Conservation (phyloP, 2,329 filamentous ascomycete species). For the Ophiostoma pallidulum region DNA sequence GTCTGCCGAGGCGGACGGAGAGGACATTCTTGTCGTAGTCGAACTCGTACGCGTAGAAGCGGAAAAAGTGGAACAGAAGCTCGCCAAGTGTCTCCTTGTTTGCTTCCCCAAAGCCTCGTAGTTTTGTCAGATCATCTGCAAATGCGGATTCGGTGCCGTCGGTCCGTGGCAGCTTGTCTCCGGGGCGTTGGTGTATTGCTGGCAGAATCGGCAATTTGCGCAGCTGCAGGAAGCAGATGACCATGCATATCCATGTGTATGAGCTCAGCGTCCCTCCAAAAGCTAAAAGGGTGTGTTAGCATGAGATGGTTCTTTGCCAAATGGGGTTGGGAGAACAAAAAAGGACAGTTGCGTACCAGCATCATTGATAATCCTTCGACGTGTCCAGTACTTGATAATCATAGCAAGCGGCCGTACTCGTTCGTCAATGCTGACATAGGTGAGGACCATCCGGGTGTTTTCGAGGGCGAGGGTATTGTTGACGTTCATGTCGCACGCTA, state of each 20-base stretch:
- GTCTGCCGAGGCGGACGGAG: constrained; percentile 72
- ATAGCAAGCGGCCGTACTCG: constrained; percentile 87
- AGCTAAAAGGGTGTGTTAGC: constrained; percentile 38
- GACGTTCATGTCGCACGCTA: constrained; percentile 97
- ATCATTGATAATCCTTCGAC: constrained; percentile 85
- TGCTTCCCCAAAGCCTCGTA: constrained; percentile 62
- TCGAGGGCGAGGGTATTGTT: constrained; percentile 93
- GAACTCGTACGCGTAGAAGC: constrained; percentile 87
- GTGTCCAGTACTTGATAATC: constrained; percentile 97
- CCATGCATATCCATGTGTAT: constrained; percentile 98
- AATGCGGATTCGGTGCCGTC: constrained; percentile 67
- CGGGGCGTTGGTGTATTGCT: constrained; percentile 65
- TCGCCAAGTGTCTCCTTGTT: constrained; percentile 79
- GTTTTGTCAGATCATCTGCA: constrained; percentile 70
- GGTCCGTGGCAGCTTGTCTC: constrained; percentile 49
- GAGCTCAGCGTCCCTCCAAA: constrained; percentile 92
- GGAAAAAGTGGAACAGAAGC: constrained; percentile 91
- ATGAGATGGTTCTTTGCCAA: background rate
- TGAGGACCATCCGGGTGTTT: constrained; percentile 96
- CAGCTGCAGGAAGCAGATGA: constrained; percentile 90
- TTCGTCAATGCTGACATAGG: constrained; percentile 87
- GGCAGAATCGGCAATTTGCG: constrained; percentile 77
- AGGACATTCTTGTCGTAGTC: constrained; percentile 78
- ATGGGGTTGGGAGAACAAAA: background rate
- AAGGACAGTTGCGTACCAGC: constrained; percentile 51